Conservation (phyloP, 129 eudicot species). For the Flaveria brownii region DNA sequence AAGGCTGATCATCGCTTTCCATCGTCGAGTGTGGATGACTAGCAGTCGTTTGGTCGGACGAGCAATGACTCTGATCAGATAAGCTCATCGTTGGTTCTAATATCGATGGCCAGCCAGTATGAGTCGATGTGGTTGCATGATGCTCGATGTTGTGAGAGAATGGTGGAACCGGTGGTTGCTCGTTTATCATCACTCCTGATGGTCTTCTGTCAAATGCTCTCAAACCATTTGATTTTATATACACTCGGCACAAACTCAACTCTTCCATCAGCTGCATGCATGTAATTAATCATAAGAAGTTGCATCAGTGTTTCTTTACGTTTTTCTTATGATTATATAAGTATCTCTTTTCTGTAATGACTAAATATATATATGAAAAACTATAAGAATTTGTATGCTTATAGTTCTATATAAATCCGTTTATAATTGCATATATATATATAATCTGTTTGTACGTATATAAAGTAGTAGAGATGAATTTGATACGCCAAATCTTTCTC, state of each 20-base stretch:
- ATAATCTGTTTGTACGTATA: not conserved
- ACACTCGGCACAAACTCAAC: slow-evolving; percentile 63
- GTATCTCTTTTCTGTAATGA: not conserved
- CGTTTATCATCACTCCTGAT: slow-evolving; percentile 18
- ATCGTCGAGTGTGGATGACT: slow-evolving; percentile 1
- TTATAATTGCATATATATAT: not conserved
- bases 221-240: slow-evolving; percentile 44
- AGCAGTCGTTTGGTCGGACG: slow-evolving; percentile 28
- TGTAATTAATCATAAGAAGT: not conserved
- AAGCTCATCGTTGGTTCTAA: slow-evolving; percentile 13
- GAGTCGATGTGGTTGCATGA: slow-evolving; percentile 21
- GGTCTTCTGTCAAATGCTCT: slow-evolving; percentile 69
- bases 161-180: slow-evolving; percentile 19
- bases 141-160: slow-evolving; percentile 9
- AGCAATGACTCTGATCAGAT: slow-evolving; percentile 22
- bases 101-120: slow-evolving; percentile 14
- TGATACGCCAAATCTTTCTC: not conserved
- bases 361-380: not conserved
- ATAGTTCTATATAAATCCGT: not conserved
- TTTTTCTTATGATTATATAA: not conserved
- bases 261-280: slow-evolving; percentile 50
- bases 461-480: not conserved
- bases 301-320: not conserved
- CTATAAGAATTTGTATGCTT: not conserved
- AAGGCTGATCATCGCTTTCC: slow-evolving; percentile 35